These are phyloP conservation scores for Serendipita indica DNA, from an alignment of 768 basidiomycete species.

Conservation along the genomic window DNA sequence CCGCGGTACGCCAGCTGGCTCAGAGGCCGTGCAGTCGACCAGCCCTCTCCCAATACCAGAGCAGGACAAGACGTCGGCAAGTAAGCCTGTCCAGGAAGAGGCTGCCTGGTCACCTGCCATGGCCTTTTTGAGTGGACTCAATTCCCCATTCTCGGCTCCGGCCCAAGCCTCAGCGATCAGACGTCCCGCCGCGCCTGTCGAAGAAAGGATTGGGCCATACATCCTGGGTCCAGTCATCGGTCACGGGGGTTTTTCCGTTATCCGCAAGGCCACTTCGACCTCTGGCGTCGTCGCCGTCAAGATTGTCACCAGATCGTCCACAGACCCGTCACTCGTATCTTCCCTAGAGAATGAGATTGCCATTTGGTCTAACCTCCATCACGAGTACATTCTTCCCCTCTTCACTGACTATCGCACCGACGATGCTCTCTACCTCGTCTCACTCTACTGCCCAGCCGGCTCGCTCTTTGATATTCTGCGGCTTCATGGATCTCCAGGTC, in stretches of 20 bases:
- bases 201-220: conserved; percentile 26
- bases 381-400: conserved; percentile 78
- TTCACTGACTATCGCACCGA: conserved; percentile 45
- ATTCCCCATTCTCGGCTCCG: conserved; percentile 1
- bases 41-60: background rate
- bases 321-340: conserved; percentile 37
- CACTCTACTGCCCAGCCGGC: conserved; percentile 68
- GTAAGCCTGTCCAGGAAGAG: too few relatives aligned
- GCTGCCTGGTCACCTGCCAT: conserved; percentile 6
- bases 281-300: conserved; percentile 67
- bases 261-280: conserved; percentile 50
- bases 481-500: conserved; percentile 47
- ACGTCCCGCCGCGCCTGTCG: background rate
- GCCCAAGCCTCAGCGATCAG: background rate
- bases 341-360: conserved; percentile 54
- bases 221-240: conserved; percentile 63
- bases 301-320: conserved; percentile 41
- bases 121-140: background rate
- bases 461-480: conserved; percentile 73
- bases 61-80: background rate
- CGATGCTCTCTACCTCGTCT: conserved; percentile 67
- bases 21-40: background rate
- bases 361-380: conserved; percentile 61
- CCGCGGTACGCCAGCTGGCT: background rate
- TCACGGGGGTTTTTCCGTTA: conserved; percentile 67